Evolutionary conservation across 2,329 filamentous ascomycete genomes (phyloP), one percentile per base, ranked within the genome.

Genomic region (Herpotrichia juniperi): DNA sequence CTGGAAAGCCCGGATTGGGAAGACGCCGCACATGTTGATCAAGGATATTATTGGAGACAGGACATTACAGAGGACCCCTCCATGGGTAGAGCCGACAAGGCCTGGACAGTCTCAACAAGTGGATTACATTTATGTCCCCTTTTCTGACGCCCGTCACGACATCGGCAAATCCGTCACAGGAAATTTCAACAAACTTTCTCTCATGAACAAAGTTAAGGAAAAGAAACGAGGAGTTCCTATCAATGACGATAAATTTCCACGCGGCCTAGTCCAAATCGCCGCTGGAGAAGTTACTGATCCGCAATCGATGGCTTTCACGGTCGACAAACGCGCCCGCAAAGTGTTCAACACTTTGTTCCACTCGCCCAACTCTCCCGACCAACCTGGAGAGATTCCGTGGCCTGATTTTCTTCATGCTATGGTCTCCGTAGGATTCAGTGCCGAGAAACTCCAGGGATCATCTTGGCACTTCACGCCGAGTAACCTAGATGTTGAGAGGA

Each of bases 381-480:
- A 72, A 0, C 77, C 78, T 0, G 79, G 79, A 1, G 82, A 85
- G 60, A 57, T 85, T 1, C 28, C 75, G 0, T 86, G 82, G 83
- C 67, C 58, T 4, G 81, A 84, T 44, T 82, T 85, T 53, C 58
- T 84, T 2, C 76, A 79, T 50, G 81, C 81, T 0, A 79, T 85
- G 78, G 56, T 59, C 0, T 71, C 72, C 0, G 74, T 74, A 0
- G 84, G 82, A 0, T 85, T 87, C 48, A 54, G 62, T 0, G 75
- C 76, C 0, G 72, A 83, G 65, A 86, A 87, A 67, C 73, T 86
- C 0, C 84, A 86, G 54, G 83, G 84, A 0, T 85, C 82, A 1
- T 79, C 80, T 0, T 87, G 85, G 85, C 80, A 84, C 12, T 86
- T 87, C 55, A 74, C 71, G n/a, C 79, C 79, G 2, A 63, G 61